These are phyloP conservation scores for Volvox carteri DNA, from an alignment of 163 green algal genomes.

Conservation along the genomic window DNA sequence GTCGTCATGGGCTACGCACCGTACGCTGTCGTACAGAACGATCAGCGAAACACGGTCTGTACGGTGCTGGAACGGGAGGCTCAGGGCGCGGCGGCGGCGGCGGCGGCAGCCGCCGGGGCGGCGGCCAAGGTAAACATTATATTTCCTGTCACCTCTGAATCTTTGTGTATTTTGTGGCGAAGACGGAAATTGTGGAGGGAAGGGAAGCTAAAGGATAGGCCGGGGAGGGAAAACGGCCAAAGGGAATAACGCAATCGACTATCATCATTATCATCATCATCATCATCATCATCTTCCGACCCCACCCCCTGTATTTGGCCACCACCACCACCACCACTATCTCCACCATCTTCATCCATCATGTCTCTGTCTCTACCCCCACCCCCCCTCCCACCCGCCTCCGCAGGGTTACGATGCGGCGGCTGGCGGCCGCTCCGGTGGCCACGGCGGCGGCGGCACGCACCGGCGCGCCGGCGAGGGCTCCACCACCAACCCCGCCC, in stretches of 20 bases:
- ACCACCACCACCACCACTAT: no score
- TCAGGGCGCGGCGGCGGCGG: background rate
- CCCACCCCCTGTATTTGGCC: no score
- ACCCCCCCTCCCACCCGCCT: background rate
- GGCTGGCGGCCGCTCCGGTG: background rate
- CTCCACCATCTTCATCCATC: background rate
- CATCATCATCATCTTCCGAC: background rate
- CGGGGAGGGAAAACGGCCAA: no score
- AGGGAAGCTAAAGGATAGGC: no score
- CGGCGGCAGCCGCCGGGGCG: background rate
- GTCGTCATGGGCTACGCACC: conserved; percentile 87
- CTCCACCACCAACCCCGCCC: conserved; percentile 5
- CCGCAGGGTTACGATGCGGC: background rate
- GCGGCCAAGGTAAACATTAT: background rate
- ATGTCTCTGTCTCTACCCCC: background rate
- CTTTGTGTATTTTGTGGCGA: no score
- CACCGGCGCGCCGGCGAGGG: background rate
- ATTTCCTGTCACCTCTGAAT: no score
- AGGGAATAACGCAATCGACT: no score
- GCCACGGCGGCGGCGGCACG: background rate
- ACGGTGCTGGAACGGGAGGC: conserved; percentile 62
- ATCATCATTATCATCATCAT: background rate
- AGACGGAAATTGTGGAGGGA: no score
- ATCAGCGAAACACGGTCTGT: conserved; percentile 72
- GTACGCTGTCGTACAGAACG: conserved; percentile 73